Evolutionary conservation across 805 yeast species (phyloP).

Genomic region (Brettanomyces nanus): DNA sequence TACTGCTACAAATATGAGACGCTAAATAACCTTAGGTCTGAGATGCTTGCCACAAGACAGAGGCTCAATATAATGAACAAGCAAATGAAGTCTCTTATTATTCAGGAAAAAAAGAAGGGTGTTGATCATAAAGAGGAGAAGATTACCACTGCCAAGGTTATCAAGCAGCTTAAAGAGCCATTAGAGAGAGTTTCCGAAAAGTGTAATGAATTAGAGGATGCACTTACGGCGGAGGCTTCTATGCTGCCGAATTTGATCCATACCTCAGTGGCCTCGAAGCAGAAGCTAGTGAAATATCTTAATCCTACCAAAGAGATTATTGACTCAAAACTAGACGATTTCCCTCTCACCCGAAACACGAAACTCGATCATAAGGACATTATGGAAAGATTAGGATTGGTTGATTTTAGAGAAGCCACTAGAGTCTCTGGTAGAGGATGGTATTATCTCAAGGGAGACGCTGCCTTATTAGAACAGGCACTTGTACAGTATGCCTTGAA

Average conservation of each 20-base stretch:
- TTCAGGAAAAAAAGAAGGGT: constrained; percentile 10
- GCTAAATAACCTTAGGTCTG: constrained; percentile 6
- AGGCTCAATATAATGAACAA: constrained; percentile 16
- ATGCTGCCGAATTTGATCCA: constrained; percentile 59
- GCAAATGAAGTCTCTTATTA: constrained; percentile 12
- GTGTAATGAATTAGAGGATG: constrained; percentile 25
- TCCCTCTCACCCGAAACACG: constrained; percentile 13
- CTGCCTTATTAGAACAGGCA: constrained; percentile 86
- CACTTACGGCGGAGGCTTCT: constrained; percentile 34
- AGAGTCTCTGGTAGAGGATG: constrained; percentile 77
- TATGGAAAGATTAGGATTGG: constrained; percentile 55
- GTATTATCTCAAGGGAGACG: constrained; percentile 78
- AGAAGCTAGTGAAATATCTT: constrained; percentile 42
- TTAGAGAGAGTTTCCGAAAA: constrained; percentile 22
- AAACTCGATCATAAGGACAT: constrained; percentile 58
- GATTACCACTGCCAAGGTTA: constrained; percentile 7
- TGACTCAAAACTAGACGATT: constrained; percentile 9
- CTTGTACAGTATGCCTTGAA: constrained; percentile 69
- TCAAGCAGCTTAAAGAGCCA: constrained; percentile 21
- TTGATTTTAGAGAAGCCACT: constrained; percentile 69
- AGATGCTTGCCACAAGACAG: constrained; percentile 15
- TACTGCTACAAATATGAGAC: constrained; percentile 16
- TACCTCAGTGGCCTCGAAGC: constrained; percentile 33
- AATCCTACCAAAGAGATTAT: constrained; percentile 31
- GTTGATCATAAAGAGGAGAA: constrained; percentile 7